Evolutionary conservation across 176 grass and related monocot species (phyloP).

Genomic region (Triticum dicoccoides): DNA sequence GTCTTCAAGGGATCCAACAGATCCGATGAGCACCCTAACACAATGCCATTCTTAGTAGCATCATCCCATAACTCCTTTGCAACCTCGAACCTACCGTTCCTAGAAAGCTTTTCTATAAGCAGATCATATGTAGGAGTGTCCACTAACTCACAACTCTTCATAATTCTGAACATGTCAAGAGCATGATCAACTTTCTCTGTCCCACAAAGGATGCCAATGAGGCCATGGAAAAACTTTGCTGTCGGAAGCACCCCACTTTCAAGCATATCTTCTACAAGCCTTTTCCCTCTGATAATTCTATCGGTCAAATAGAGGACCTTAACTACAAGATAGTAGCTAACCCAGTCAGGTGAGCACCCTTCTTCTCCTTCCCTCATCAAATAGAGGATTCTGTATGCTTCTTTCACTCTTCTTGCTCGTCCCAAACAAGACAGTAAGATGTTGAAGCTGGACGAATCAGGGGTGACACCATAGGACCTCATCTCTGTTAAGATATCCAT

Average conservation of each 20-base stretch:
- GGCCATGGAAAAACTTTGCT: conserved; percentile 52
- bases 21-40: conserved; percentile 60
- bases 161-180: conserved; percentile 54
- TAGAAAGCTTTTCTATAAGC: conserved; percentile 64
- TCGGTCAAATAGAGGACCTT: conserved; percentile 59
- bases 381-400: conserved; percentile 62
- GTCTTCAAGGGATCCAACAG: conserved; percentile 70
- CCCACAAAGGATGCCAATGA: conserved; percentile 65
- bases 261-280: conserved; percentile 61
- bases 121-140: conserved; percentile 48
- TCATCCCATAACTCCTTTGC: conserved; percentile 65
- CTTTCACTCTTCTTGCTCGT: conserved; percentile 66
- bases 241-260: conserved; percentile 40
- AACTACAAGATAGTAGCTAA: conserved; percentile 69
- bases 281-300: conserved; percentile 58
- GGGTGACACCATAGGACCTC: conserved; percentile 37
- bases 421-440: conserved; percentile 70
- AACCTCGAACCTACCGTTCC: conserved; percentile 56
- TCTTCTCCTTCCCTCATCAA: conserved; percentile 55
- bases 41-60: conserved; percentile 41
- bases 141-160: conserved; percentile 40
- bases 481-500: conserved; percentile 57
- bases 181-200: conserved; percentile 57
- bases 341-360: conserved; percentile 63
- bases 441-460: conserved; percentile 62